Conservation (phyloP, 176 grass and related monocot species). For the Phoenix roebelenii region DNA sequence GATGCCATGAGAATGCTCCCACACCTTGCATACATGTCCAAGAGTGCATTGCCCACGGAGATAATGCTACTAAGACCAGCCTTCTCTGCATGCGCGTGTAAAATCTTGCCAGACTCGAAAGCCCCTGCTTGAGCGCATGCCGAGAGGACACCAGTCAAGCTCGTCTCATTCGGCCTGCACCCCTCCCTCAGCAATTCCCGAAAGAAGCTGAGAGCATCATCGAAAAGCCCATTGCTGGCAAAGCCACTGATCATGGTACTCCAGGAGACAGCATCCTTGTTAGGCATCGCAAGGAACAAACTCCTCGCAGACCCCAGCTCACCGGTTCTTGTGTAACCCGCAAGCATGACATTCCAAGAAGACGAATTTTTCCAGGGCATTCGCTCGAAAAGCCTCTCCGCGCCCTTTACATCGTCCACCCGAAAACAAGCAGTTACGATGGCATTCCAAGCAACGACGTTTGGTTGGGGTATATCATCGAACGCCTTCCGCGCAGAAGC, state of each 20-base stretch:
- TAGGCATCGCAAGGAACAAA: conserved; percentile 3
- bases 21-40: conserved; percentile 19
- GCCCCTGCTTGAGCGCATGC: conserved; percentile 23
- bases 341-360: conserved; percentile 29
- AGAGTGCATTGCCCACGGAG: conserved; percentile 10
- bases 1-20: conserved; percentile 15
- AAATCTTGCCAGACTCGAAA: conserved; percentile 9
- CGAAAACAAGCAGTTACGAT: conserved; percentile 14
- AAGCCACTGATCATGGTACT: conserved; percentile 21
- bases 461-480: conserved; percentile 18
- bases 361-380: conserved; percentile 20
- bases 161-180: conserved; percentile 9
- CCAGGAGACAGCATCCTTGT: conserved; percentile 15
- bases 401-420: neutral
- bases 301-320: conserved; percentile 8
- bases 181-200: conserved; percentile 16
- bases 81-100: conserved; percentile 11
- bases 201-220: conserved; percentile 16
- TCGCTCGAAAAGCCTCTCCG: conserved; percentile 7
- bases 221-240: conserved; percentile 6
- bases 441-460: conserved; percentile 21
- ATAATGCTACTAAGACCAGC: neutral
- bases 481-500: conserved; percentile 6
- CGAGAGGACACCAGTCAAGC: conserved; percentile 14
- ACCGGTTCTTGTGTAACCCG: conserved; percentile 10